A percentile compares a stretch with the other conserved stretches of the same genome.
Conservation (phyloP, 2,329 filamentous ascomycete genomes). For the Ceratocystis lukuohia region DNA sequence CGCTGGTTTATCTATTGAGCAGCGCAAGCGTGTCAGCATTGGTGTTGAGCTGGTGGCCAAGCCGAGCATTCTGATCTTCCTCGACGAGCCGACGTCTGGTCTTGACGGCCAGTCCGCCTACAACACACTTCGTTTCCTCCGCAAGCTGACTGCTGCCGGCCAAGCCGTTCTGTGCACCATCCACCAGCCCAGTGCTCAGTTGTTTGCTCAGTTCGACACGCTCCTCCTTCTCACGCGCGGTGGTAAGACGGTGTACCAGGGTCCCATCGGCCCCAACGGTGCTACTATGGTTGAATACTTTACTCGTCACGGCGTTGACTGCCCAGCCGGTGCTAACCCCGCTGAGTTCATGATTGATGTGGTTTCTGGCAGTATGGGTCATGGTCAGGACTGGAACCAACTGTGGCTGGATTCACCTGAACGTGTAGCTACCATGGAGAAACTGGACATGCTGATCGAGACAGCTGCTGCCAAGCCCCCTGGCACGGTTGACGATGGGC, state of each 20-base stretch:
- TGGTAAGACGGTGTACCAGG: slow-evolving; percentile 54
- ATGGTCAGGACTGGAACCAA: slow-evolving; percentile 48
- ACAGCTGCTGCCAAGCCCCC: slow-evolving; percentile 37
- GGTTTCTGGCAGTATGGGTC: slow-evolving; percentile 37
- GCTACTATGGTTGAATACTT: slow-evolving; percentile 50
- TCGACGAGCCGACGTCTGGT: slow-evolving; percentile 51
- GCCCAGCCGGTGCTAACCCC: slow-evolving; percentile 50
- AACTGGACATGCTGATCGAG: slow-evolving; percentile 50
- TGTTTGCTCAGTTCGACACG: slow-evolving; percentile 54
- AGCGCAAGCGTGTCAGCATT: slow-evolving; percentile 44
- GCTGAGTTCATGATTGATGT: slow-evolving; percentile 63
- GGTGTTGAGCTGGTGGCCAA: slow-evolving; percentile 50
- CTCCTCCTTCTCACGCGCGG: slow-evolving; percentile 51
- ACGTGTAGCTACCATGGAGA: slow-evolving; percentile 39
- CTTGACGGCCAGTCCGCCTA: slow-evolving; percentile 57
- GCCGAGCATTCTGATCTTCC: slow-evolving; percentile 45
- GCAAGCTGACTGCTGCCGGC: slow-evolving; percentile 51
- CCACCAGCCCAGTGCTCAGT: slow-evolving; percentile 53
- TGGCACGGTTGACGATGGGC: slow-evolving; percentile 36
- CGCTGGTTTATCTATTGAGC: slow-evolving; percentile 38
- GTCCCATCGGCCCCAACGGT: slow-evolving; percentile 43
- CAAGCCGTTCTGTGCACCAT: slow-evolving; percentile 58
- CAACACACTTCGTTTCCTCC: slow-evolving; percentile 50
- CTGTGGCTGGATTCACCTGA: slow-evolving; percentile 56
- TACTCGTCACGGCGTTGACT: slow-evolving; percentile 49